Percentiles rank a stretch among this genome's conserved stretches.
Evolutionary conservation across 2,329 filamentous ascomycete genomes (phyloP).

Genomic region (Coniochaeta sp.): DNA sequence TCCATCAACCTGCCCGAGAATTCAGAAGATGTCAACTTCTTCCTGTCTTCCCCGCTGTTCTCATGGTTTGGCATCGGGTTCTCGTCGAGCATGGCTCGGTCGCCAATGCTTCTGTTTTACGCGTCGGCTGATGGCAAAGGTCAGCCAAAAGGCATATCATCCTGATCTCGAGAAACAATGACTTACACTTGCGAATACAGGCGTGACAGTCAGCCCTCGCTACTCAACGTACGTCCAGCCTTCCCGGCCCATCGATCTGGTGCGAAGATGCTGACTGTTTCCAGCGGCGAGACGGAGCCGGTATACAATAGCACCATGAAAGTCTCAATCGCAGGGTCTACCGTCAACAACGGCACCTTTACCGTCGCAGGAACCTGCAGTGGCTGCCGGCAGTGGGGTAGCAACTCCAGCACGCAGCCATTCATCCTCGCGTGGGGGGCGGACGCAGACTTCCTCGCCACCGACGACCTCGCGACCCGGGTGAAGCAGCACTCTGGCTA

Average conservation of each 20-base stretch:
- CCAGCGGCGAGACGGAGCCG: constrained; percentile 14
- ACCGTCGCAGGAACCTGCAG: constrained; percentile 15
- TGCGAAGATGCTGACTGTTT: not conserved
- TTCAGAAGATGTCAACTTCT: constrained; percentile 19
- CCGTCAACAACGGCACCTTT: constrained; percentile 9
- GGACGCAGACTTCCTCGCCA: constrained; percentile 2
- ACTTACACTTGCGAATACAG: constrained; percentile 1
- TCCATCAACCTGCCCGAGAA: constrained; percentile 14
- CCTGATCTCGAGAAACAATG: not conserved
- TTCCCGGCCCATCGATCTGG: not conserved
- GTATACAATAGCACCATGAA: constrained; percentile 6
- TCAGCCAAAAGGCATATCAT: not conserved
- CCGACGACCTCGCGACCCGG: constrained; percentile 11
- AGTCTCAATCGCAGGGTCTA: constrained; percentile 10
- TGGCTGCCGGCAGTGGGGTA: constrained; percentile 5
- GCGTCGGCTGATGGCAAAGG: constrained; percentile 10
- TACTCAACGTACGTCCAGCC: constrained; percentile 7
- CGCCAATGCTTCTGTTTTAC: constrained; percentile 17
- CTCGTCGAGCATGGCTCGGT: constrained; percentile 13
- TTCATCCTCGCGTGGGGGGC: constrained; percentile 18
- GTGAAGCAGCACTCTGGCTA: constrained; percentile 15
- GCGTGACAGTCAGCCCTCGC: constrained; percentile 14
- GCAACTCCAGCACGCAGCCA: constrained; percentile 3
- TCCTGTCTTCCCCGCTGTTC: constrained; percentile 11
- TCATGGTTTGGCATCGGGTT: constrained; percentile 18